Evolutionary conservation across 768 basidiomycete species (phyloP).

Genomic region (Fibroporia radiculosa): DNA sequence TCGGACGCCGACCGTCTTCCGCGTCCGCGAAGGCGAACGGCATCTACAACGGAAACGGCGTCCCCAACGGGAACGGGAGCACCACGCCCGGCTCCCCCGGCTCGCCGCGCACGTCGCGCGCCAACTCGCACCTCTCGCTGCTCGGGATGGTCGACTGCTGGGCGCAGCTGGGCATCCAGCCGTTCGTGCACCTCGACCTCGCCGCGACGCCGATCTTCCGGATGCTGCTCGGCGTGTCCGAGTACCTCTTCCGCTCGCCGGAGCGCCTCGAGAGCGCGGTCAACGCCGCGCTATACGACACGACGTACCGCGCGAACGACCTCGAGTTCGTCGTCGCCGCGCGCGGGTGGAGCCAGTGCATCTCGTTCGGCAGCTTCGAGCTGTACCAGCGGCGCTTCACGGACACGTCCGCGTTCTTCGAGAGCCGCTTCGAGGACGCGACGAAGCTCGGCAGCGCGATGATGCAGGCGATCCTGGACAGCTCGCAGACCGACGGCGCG

Average conservation of each 20-base stretch:
- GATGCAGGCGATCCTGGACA: slow-evolving; percentile 81
- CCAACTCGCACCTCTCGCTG: slow-evolving; percentile 87
- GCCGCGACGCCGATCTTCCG: slow-evolving; percentile 96
- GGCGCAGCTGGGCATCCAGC: slow-evolving; percentile 80
- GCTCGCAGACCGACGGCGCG: slow-evolving; percentile 20
- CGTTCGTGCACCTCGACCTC: slow-evolving; percentile 84
- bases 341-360: slow-evolving; percentile 93
- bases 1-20: slow-evolving; percentile 40
- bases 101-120: not conserved
- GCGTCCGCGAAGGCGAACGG: slow-evolving; percentile 9
- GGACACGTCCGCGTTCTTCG: slow-evolving; percentile 76
- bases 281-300: slow-evolving; percentile 65
- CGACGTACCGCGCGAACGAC: slow-evolving; percentile 80
- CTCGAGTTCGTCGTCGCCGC: slow-evolving; percentile 92
- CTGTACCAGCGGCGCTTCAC: slow-evolving; percentile 76
- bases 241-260: slow-evolving; percentile 80
- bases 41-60: slow-evolving; percentile 3
- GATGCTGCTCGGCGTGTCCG: slow-evolving; percentile 94
- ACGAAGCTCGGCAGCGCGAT: slow-evolving; percentile 76
- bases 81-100: not conserved
- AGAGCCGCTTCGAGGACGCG: slow-evolving; percentile 81
- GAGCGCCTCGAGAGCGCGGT: slow-evolving; percentile 61
- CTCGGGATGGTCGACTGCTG: slow-evolving; percentile 99
- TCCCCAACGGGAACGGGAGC: slow-evolving; percentile 1
- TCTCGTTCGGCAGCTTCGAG: slow-evolving; percentile 88